Conservation (phyloP, 805 yeast species). For the Wickerhamiella hasegawae region DNA sequence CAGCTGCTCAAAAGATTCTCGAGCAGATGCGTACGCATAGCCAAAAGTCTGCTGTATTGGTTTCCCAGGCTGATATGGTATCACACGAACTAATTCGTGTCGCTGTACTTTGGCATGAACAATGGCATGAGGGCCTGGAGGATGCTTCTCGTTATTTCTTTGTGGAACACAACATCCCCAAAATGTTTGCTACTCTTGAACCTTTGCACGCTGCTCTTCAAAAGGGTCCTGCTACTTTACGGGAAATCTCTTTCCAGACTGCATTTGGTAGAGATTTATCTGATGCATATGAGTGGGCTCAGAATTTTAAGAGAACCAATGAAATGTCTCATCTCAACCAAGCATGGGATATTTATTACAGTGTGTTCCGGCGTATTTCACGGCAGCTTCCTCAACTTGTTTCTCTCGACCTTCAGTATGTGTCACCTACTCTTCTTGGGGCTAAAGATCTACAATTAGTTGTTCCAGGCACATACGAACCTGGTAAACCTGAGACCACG, state of each 20-base stretch:
- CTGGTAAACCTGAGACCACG: slow-evolving; percentile 62
- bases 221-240: slow-evolving; percentile 73
- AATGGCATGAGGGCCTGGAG: slow-evolving; percentile 95
- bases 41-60: slow-evolving; percentile 45
- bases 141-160: slow-evolving; percentile 89
- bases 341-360: slow-evolving; percentile 95
- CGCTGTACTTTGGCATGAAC: slow-evolving; percentile 94
- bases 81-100: slow-evolving; percentile 85
- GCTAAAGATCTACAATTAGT: slow-evolving; percentile 74
- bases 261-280: slow-evolving; percentile 85
- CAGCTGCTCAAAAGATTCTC: slow-evolving; percentile 80
- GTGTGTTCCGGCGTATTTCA: slow-evolving; percentile 80
- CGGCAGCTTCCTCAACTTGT: slow-evolving; percentile 79
- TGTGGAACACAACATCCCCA: slow-evolving; percentile 87
- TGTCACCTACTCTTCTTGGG: slow-evolving; percentile 74
- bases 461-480: slow-evolving; percentile 82
- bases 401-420: slow-evolving; percentile 77
- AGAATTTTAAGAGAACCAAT: slow-evolving; percentile 67
- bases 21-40: slow-evolving; percentile 77
- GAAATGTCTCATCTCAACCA: slow-evolving; percentile 83
- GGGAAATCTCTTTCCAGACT: slow-evolving; percentile 84
- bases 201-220: slow-evolving; percentile 77
- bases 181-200: slow-evolving; percentile 81
- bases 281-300: slow-evolving; percentile 89
- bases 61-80: slow-evolving; percentile 87